Percentiles rank a stretch among this genome's conserved stretches.
These are phyloP conservation scores for Panicum miliaceum DNA, from an alignment of 176 grass and related monocot genomes.

Conservation along the genomic window DNA sequence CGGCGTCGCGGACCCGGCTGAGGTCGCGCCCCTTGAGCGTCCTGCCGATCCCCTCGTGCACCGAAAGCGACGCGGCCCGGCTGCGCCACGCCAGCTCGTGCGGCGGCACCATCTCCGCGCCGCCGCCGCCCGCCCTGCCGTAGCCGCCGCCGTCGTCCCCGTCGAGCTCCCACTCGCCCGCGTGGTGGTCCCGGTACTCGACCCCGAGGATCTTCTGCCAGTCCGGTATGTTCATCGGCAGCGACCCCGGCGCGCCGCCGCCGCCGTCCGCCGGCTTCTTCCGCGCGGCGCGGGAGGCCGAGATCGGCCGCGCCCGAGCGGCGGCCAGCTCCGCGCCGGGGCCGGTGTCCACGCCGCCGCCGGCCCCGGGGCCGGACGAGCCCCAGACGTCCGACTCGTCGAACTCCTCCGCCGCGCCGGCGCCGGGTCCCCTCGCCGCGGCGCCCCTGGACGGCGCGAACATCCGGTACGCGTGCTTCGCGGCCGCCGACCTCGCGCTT, in stretches of 20 bases:
- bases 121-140: background rate
- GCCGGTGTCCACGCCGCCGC: slow-evolving; percentile 4
- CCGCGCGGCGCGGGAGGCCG: slow-evolving; percentile 27
- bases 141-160: slow-evolving; percentile 37
- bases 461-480: slow-evolving; percentile 72
- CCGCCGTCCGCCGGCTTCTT: slow-evolving; percentile 35
- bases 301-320: slow-evolving; percentile 22
- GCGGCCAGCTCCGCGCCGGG: background rate
- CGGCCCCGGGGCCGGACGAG: slow-evolving; percentile 1
- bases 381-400: slow-evolving; percentile 87
- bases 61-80: slow-evolving; percentile 72
- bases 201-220: slow-evolving; percentile 87
- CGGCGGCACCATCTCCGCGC: slow-evolving; percentile 58
- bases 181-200: slow-evolving; percentile 50
- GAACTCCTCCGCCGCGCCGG: slow-evolving; percentile 60
- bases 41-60: slow-evolving; percentile 87
- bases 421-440: slow-evolving; percentile 36
- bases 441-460: slow-evolving; percentile 58
- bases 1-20: slow-evolving; percentile 87
- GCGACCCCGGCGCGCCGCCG: slow-evolving; percentile 41
- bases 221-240: slow-evolving; percentile 87
- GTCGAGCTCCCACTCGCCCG: slow-evolving; percentile 42
- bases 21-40: slow-evolving; percentile 97
- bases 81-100: slow-evolving; percentile 79
- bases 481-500: slow-evolving; percentile 47